Base-by-base conservation (phyloP, 306 rosid genomes). In the Spatholobus suberectus region DNA sequence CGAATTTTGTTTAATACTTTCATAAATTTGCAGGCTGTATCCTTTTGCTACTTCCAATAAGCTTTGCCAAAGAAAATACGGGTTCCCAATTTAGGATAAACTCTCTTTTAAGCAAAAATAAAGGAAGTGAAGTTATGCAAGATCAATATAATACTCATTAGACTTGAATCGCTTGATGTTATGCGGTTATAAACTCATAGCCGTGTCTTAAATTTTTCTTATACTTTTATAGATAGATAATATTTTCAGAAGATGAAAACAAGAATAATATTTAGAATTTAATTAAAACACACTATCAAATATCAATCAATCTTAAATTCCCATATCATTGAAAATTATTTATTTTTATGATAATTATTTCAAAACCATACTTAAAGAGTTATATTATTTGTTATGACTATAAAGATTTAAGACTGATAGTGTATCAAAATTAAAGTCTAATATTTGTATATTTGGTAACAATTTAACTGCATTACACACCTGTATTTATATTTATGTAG, bases 241-340 rank as follows among this genome's bases (percentile, higher is more conserved):
- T 58, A 44, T 77, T 65, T 46, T 29, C 34, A 77, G n/a, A 62
- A 77, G 51, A 76, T 17, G 43, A n/a, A 77, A 78, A 41, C 40
- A 59, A 38, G 13, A 37, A 67, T 18, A 8, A 47, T 1, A 38
- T 38, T 37, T n/a, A 15, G 1, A 2, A 24, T 12, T 52, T 6
- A 18, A 52, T 52, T 5, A n/a, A 9, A 23, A 8, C 8, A 26
- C 17, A 59, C 20, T 59, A 5, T 4, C 26, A 54, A 59, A 12
- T 59, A 5, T 4, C 26, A 54, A 18, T 54, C 62, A 20, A 21
- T 55, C 6, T 8, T 20, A 0, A 4, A 21, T 8, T 37, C 11
- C 20, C 58, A 7, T 52, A 21, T 52, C 9, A 20, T 18, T 7
- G 3, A 54, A 54, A 54, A 18, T 5, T 20, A 54, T 8, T 54